phyloP scores from a whole-genome alignment of 768 basidiomycete species.

The Coprinellus micaceus region DNA sequence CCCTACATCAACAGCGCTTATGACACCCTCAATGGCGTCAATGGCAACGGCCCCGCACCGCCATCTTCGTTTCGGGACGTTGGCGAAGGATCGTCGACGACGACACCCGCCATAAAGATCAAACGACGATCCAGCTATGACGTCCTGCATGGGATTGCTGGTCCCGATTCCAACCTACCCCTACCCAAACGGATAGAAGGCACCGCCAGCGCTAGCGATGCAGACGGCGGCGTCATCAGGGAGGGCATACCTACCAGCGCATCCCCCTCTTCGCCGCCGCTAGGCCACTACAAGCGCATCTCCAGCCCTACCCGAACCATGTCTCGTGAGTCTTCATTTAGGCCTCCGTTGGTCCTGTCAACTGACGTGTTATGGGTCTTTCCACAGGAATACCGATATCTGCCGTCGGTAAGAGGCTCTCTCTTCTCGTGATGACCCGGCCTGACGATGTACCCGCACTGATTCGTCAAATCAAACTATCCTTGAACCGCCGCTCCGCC shows the following conservation, averaged over 20 bases:
- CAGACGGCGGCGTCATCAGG: slow-evolving; percentile 36
- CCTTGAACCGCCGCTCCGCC: background rate
- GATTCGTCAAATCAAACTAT: background rate
- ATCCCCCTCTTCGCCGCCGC: slow-evolving; percentile 22
- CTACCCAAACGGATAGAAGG: slow-evolving; percentile 55
- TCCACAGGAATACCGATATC: slow-evolving; percentile 68
- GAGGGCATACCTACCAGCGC: slow-evolving; percentile 60
- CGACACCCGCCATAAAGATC: slow-evolving; percentile 42
- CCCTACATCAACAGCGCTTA: slow-evolving; percentile 10
- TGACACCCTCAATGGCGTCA: slow-evolving; percentile 10
- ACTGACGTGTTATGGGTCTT: background rate
- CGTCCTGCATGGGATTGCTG: slow-evolving; percentile 63
- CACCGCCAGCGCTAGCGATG: slow-evolving; percentile 37
- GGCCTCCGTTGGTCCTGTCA: slow-evolving; percentile 10
- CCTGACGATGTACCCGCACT: slow-evolving; percentile 8
- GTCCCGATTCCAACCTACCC: slow-evolving; percentile 72
- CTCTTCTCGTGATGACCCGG: slow-evolving; percentile 6
- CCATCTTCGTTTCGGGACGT: slow-evolving; percentile 29
- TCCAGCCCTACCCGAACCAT: slow-evolving; percentile 75
- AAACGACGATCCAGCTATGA: slow-evolving; percentile 71
- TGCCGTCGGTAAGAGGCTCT: slow-evolving; percentile 60
- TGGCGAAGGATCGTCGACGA: slow-evolving; percentile 17
- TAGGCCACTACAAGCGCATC: slow-evolving; percentile 44
- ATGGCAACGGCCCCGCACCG: slow-evolving; percentile 17
- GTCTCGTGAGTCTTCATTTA: slow-evolving; percentile 57